These are phyloP conservation scores for Caulochytrium protostelioides DNA, from an alignment of 371 early-diverging fungal species.

Conservation along the genomic window DNA sequence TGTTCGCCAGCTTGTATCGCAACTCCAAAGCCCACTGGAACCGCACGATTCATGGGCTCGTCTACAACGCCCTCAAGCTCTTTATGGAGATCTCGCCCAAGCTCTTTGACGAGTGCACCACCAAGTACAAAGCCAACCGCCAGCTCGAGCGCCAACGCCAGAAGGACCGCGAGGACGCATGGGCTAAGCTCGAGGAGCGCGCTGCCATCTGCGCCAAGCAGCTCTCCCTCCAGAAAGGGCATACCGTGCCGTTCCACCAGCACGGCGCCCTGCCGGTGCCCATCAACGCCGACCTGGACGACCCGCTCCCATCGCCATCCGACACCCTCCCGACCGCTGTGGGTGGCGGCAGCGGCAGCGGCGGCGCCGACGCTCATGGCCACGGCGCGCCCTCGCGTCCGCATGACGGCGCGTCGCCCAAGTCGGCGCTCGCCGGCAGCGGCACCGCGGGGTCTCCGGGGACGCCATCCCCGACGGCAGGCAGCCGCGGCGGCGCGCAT, in stretches of 20 bases:
- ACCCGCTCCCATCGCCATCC: too few relatives aligned
- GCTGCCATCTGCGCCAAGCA: too few relatives aligned
- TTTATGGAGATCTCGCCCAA: conserved; percentile 76
- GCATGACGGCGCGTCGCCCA: background rate
- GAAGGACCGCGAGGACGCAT: conserved; percentile 63
- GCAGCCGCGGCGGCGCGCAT: too few relatives aligned
- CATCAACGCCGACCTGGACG: too few relatives aligned
- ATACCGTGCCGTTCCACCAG: too few relatives aligned
- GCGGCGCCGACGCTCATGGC: background rate
- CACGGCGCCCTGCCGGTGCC: too few relatives aligned
- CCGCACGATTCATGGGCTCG: conserved; percentile 76
- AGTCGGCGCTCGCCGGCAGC: background rate
- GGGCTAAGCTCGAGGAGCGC: conserved; percentile 48
- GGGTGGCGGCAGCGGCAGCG: too few relatives aligned
- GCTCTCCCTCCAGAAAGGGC: too few relatives aligned
- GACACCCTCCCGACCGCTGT: too few relatives aligned
- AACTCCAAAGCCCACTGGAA: conserved; percentile 92
- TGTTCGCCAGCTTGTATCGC: conserved; percentile 70
- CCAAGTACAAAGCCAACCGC: conserved; percentile 51
- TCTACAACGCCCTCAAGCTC: conserved; percentile 74
- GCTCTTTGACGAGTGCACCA: conserved; percentile 71
- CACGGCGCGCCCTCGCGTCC: background rate
- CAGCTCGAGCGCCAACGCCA: conserved; percentile 66
- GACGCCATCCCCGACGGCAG: too few relatives aligned
- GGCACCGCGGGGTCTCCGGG: too few relatives aligned